These are phyloP conservation scores for Ophiostoma sp. DNA, from an alignment of 2,329 filamentous ascomycete genomes.

Conservation along the genomic window DNA sequence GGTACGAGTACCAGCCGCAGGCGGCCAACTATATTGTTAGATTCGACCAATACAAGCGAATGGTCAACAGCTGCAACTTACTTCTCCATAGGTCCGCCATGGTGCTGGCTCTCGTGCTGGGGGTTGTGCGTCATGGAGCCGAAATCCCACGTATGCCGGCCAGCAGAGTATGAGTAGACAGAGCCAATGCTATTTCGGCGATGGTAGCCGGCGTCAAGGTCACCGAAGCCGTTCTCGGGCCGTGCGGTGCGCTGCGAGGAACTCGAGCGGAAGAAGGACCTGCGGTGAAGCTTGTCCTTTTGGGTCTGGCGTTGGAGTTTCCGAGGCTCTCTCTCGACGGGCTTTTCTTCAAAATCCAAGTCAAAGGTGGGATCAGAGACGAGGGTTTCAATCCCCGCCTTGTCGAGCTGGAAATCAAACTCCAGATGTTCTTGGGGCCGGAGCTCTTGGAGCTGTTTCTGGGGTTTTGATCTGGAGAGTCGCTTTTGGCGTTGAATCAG, in stretches of 20 bases:
- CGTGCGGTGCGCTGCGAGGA: not conserved
- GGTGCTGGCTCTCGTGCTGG: not conserved
- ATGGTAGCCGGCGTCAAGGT: slow-evolving; percentile 19
- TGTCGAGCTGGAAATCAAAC: not conserved
- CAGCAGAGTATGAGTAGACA: slow-evolving; percentile 23
- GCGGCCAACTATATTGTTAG: not conserved
- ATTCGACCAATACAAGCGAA: too few species aligned
- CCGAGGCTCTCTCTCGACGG: slow-evolving; percentile 7
- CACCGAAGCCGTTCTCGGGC: slow-evolving; percentile 15
- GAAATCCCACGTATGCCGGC: not conserved
- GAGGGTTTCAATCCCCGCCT: not conserved
- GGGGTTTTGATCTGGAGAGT: not conserved
- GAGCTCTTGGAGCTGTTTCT: not conserved
- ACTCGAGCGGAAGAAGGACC: slow-evolving; percentile 16
- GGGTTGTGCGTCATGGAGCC: slow-evolving; percentile 8
- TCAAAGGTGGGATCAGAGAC: not conserved
- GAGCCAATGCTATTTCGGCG: slow-evolving; percentile 33
- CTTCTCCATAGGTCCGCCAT: too few species aligned
- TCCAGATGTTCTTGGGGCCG: not conserved
- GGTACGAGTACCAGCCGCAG: slow-evolving; percentile 29
- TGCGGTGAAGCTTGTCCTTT: not conserved
- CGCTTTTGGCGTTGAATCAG: slow-evolving; percentile 11
- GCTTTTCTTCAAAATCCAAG: not conserved
- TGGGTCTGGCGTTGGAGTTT: not conserved
- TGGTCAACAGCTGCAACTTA: too few species aligned